Evolutionary conservation across 306 rosid genomes (phyloP), one percentile per base, ranked within the genome.

Genomic region (Datisca glomerata): DNA sequence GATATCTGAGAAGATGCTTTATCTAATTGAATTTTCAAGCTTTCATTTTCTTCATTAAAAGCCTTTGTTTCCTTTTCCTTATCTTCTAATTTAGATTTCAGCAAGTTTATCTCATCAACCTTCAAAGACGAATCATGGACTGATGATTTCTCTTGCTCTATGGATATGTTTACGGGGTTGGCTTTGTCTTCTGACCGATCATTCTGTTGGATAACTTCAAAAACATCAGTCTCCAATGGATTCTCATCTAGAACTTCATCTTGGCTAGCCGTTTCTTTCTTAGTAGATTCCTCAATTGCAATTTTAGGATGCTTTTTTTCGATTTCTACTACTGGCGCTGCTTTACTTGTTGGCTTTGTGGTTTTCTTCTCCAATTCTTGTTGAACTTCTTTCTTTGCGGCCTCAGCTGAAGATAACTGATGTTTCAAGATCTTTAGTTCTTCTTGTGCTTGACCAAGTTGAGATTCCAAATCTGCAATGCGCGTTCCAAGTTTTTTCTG

Each of bases 401-500:
- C 87, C 53, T 85, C 93, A 6, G 93, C 93, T 35, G 93, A 76
- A 50, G 65, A 75, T 57, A 85, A 60, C 67, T 85, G 95, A 19
- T 85, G 64, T 65, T 85, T 85, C 17, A 85, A 35, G 34, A 27
- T 36, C 60, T 54, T 69, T 53, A 85, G 49, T 55, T 85, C 95
- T 43, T 60, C 63, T 22, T 85, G 95, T 22, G 95, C 95, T 43
- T 85, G 93, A 21, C 87, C 87, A 36, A 85, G 93, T 61, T 85
- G 93, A 14, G 84, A 76, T 59, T 85, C 95, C 59, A 85, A 64
- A 58, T 80, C 87, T 21, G 95, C 86, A 41, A 85, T 72, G 36
- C 93, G 84, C 41, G 93, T 85, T 44, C 95, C 95, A 41, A 85
- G 75, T 66, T 85, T 85, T 68, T 76, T 85, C 67, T 80, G 95